Evolutionary conservation across 1,284 basidiomycete species (phyloP), one percentile per base, ranked within the genome.

Genomic region (Ganoderma sp.): DNA sequence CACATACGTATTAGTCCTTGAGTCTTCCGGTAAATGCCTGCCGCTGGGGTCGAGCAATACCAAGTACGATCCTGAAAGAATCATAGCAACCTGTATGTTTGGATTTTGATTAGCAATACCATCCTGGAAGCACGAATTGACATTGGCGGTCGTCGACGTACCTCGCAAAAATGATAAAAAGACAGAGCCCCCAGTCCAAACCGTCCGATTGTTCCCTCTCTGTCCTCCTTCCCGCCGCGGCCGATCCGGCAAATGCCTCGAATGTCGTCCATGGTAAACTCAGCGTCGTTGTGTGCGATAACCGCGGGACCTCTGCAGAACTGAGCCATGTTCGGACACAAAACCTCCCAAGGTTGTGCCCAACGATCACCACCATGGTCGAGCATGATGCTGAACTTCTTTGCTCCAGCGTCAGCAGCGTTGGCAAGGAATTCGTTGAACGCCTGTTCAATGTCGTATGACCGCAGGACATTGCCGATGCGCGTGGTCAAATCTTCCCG

Each of bases 391-490:
- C 75, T 70, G 69, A 85, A 84, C 6, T 74, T 64, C 1, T 74
- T 80, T 0, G 84, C 85, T 19, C 78, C 78, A 0, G 85, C 85
- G 68, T 86, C 85, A 1, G 78, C 76, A 7, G 85, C 85, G 69
- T 87, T 87, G 2, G 85, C 85, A 14, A 86, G 69, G 69, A 85
- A 84, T 65, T 87, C 85, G 10, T 79, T 80, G 32, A 84, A 74
- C 9, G 83, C 78, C 66, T 85, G 82, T 3, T 78, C 74, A 9
- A 79, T 74, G 1, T 79, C 79, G 61, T 87, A 85, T 22, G 82
- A 77, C 15, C 74, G 73, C 34, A 86, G 74, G 12, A 78, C 74
- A 41, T 72, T 71, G 12, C 63, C 39, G 12, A 80, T 77, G 14
- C 79, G 70, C 8, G 67, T 74, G 10, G 70, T 71, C 6, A 79